Evolutionary conservation across 306 rosid species (phyloP).

Genomic region (Glycyrrhiza uralensis): DNA sequence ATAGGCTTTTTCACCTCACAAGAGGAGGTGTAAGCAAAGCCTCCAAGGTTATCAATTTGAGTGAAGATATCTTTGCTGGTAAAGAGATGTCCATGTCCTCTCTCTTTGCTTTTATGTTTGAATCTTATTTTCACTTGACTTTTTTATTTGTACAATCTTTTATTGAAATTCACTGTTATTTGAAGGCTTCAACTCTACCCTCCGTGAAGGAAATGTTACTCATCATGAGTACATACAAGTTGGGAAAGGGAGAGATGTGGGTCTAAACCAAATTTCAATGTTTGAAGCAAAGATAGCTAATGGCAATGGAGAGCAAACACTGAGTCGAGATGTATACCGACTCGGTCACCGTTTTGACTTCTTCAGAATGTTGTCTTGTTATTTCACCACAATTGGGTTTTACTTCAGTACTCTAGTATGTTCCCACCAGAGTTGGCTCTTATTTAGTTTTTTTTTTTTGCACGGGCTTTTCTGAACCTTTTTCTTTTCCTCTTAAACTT

Average conservation of each 20-base stretch:
- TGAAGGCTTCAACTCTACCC: constrained; percentile 94
- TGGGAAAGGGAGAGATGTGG: constrained; percentile 98
- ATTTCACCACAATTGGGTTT: constrained; percentile 94
- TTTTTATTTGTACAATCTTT: neutral
- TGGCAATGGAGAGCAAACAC: constrained; percentile 96
- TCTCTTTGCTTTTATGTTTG: neutral
- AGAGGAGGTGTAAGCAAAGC: constrained; percentile 99
- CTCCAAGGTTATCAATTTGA: constrained; percentile 92
- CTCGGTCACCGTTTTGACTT: constrained; percentile 99
- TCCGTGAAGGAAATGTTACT: constrained; percentile 97
- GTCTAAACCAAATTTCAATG: constrained; percentile 98
- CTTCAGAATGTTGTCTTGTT: constrained; percentile 92
- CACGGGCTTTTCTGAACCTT: neutral
- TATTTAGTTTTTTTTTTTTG: neutral
- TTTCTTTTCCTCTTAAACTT: constrained; percentile 16
- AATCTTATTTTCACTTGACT: neutral
- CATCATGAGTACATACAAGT: constrained; percentile 99
- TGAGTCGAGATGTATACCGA: constrained; percentile 93
- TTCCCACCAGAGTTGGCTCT: neutral
- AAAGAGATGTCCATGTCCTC: constrained; percentile 18
- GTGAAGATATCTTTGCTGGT: constrained; percentile 99
- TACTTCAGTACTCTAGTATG: constrained; percentile 91
- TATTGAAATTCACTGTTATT: neutral
- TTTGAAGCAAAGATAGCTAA: constrained; percentile 97
- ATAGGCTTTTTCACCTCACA: constrained; percentile 91